These are phyloP conservation scores for Raffaelea albimanens DNA, from an alignment of 2,329 filamentous ascomycete species.

Conservation along the genomic window DNA sequence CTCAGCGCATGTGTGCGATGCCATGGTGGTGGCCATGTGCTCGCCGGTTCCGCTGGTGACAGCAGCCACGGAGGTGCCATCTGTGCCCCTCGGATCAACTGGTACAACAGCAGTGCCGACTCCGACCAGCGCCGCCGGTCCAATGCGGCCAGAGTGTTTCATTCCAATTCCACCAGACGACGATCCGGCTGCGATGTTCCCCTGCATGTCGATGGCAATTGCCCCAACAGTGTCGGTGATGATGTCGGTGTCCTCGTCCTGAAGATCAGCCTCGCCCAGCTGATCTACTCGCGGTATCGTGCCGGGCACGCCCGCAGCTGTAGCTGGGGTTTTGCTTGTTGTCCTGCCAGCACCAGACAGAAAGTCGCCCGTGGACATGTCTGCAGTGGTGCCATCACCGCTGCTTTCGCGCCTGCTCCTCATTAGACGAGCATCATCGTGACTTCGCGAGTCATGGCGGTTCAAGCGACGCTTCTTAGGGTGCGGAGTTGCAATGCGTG, in stretches of 20 bases:
- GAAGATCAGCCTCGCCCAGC: background rate
- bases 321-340: background rate
- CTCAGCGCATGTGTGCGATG: slow-evolving; percentile 77
- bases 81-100: slow-evolving; percentile 57
- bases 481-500: background rate
- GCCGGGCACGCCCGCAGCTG: background rate
- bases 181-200: slow-evolving; percentile 85
- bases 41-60: slow-evolving; percentile 94
- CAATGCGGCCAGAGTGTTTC: slow-evolving; percentile 88
- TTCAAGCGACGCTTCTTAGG: slow-evolving; percentile 7
- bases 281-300: background rate
- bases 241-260: slow-evolving; percentile 28
- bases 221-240: slow-evolving; percentile 93
- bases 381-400: slow-evolving; percentile 8
- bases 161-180: slow-evolving; percentile 97
- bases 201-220: slow-evolving; percentile 79
- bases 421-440: background rate
- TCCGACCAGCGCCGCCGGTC: slow-evolving; percentile 85
- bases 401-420: slow-evolving; percentile 1
- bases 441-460: background rate
- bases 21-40: slow-evolving; percentile 94
- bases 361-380: background rate
- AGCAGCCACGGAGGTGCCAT: slow-evolving; percentile 62
- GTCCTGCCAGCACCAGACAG: background rate
- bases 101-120: slow-evolving; percentile 88